Base-by-base conservation (phyloP, 257 asterid genomes). In the Ilex aquifolium region DNA sequence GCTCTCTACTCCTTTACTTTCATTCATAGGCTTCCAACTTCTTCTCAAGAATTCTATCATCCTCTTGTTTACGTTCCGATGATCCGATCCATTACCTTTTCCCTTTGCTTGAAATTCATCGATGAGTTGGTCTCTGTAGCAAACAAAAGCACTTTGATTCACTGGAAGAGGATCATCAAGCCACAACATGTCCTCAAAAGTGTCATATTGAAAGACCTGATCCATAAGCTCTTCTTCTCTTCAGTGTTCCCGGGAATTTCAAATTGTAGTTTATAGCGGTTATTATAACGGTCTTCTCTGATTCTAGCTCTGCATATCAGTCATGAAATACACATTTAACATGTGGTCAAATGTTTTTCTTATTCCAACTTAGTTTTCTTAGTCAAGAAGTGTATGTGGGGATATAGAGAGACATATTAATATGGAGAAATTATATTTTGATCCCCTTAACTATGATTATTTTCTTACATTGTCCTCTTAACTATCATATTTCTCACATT, bases 21-120 rank as follows among this genome's bases (percentile, higher is more conserved):
- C 65, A 27, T 7, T 10, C 15, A 32, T 27, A 0, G 69, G n/a
- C 44, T 6, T 32, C 73, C 71, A 65, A n/a, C 29, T 65, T 72
- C 17, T 74, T 72, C 48, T 72, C 87, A 79, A 66, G 73, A 83
- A 79, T 32, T 67, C 79, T 7, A 74, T 32, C 87, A 76, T 74
- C 73, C 66, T 83, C 77, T 57, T 76, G 65, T 77, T 76, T 32
- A 65, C 62, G 53, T 83, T 80, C 8, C 1, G 59, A 46, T 63
- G 59, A 52, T 40, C 62, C 62, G 1, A 6, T 13, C 10, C 55
- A 27, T 13, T 30, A 64, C 60, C 44, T 4, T 8, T 4, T 4
- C 29, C 9, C 10, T 4, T 44, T 31, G 57, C 31, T 44, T 60
- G 54, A 59, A 71, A 44, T 16, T 68, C 79, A 27, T 52, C 51